Evolutionary conservation across 1,284 basidiomycete genomes (phyloP).

Genomic region (Ceratobasidium sp.): DNA sequence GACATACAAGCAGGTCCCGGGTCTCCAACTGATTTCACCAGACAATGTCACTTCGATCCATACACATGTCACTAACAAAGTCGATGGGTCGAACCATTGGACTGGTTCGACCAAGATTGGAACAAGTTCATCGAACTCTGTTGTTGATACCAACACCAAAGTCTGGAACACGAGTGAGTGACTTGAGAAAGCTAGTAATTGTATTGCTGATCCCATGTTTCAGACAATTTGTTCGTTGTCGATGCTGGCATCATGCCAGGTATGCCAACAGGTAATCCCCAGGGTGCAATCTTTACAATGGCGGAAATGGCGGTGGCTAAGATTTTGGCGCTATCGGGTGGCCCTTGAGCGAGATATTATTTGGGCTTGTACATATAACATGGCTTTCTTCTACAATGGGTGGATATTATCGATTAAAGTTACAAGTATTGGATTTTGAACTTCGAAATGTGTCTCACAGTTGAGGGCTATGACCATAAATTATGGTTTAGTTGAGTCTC

Average conservation of each 20-base stretch:
- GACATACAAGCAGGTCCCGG: slow-evolving; percentile 52
- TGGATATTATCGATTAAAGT: neutral
- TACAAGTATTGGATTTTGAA: too few species aligned
- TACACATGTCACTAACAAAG: slow-evolving; percentile 50
- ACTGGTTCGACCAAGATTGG: slow-evolving; percentile 63
- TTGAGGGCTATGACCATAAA: too few species aligned
- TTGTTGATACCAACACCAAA: slow-evolving; percentile 65
- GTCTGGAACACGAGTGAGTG: slow-evolving; percentile 58
- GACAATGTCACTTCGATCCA: slow-evolving; percentile 55
- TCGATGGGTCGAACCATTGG: slow-evolving; percentile 65
- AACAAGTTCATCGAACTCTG: slow-evolving; percentile 51
- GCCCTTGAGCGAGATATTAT: slow-evolving; percentile 49
- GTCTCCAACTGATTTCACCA: slow-evolving; percentile 63
- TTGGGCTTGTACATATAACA: neutral
- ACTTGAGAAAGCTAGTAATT: neutral
- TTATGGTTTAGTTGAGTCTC: too few species aligned
- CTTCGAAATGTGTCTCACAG: too few species aligned
- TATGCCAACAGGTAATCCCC: slow-evolving; percentile 60
- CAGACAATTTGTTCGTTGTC: slow-evolving; percentile 36
- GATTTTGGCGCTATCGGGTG: slow-evolving; percentile 62
- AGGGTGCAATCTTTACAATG: slow-evolving; percentile 61
- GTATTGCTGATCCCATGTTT: neutral
- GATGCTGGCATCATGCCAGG: slow-evolving; percentile 37
- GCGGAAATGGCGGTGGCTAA: slow-evolving; percentile 63
- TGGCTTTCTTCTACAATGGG: neutral